A percentile compares a stretch with the other conserved stretches of the same genome.
These are phyloP conservation scores for Nymphaea thermarum DNA, from an alignment of 164 flowering plant genomes.

Conservation along the genomic window DNA sequence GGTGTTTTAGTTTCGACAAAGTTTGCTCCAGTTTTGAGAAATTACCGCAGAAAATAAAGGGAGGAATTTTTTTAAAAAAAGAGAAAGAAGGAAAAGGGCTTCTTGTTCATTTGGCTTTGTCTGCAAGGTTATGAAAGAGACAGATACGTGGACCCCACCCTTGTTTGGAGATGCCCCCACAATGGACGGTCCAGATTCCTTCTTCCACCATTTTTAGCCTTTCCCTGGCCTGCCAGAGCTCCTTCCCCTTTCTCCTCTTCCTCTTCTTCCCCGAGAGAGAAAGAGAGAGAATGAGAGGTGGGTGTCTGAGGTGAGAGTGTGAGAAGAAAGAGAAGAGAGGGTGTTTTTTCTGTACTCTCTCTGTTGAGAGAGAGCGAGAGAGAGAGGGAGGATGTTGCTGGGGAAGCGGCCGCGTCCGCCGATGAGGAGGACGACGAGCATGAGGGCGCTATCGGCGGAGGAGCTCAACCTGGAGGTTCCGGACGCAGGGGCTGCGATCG, in stretches of 20 bases:
- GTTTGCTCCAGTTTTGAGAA: too few relatives aligned
- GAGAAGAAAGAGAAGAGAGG: too few relatives aligned
- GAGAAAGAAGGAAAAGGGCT: background rate
- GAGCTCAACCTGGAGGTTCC: background rate
- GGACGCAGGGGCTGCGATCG: background rate
- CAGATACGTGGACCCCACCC: constrained; percentile 12
- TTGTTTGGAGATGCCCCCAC: background rate
- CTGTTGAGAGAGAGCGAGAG: background rate
- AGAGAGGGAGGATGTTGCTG: constrained; percentile 25
- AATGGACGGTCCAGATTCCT: constrained; percentile 28
- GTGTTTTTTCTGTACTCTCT: too few relatives aligned
- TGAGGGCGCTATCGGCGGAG: constrained; percentile 34
- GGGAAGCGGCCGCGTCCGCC: constrained; percentile 54
- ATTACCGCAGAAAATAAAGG: background rate
- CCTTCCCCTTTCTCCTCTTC: constrained; percentile 14
- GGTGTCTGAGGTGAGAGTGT: background rate
- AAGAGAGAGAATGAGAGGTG: background rate
- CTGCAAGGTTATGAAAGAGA: background rate
- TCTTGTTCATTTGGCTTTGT: too few relatives aligned
- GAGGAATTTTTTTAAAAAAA: background rate
- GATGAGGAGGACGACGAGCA: constrained; percentile 57
- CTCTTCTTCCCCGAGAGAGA: background rate
- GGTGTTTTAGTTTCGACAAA: too few relatives aligned
- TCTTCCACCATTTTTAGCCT: constrained; percentile 1
- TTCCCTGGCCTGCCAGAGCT: constrained; percentile 8